Conservation (phyloP, 78 protist species). For the Andalucia godoyi region DNA sequence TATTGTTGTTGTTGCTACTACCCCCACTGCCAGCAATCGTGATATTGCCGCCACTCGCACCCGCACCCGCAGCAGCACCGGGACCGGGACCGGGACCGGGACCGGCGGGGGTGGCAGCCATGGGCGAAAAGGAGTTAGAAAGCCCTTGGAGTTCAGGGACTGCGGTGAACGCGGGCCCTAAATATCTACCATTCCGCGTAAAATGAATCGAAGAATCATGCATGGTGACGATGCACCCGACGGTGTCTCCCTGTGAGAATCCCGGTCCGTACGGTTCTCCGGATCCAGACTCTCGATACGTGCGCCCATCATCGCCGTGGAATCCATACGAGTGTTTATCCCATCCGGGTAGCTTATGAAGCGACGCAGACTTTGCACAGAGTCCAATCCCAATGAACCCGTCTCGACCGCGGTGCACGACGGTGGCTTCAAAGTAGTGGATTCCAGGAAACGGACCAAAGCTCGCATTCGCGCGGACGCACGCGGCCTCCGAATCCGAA, state of each 20-base stretch:
- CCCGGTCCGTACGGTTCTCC: conserved; percentile 47
- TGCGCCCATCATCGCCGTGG: conserved; percentile 65
- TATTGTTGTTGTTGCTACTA: no score
- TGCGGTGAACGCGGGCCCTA: conserved; percentile 29
- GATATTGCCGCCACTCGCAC: no score
- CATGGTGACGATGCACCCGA: conserved; percentile 52
- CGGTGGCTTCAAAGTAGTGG: conserved; percentile 50
- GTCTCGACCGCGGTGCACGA: conserved; percentile 41
- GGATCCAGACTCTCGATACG: conserved; percentile 38
- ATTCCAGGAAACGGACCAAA: conserved; percentile 58
- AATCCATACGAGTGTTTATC: conserved; percentile 52
- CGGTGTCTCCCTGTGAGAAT: conserved; percentile 38
- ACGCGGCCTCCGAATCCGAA: conserved; percentile 40
- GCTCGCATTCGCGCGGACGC: conserved; percentile 28
- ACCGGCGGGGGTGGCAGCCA: no score
- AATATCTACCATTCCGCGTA: conserved; percentile 54
- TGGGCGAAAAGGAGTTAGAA: no score
- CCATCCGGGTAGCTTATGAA: conserved; percentile 60
- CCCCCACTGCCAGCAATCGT: no score
- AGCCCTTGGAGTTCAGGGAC: conserved; percentile 8
- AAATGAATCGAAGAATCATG: conserved; percentile 35
- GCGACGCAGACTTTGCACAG: background rate
- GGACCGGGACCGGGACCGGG: no score
- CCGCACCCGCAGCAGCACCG: no score
- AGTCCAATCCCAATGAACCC: conserved; percentile 68